Evolutionary conservation across 148 eudicot genomes (phyloP), one percentile per base, ranked within the genome.

Genomic region (Vaccinium myrtillus): DNA sequence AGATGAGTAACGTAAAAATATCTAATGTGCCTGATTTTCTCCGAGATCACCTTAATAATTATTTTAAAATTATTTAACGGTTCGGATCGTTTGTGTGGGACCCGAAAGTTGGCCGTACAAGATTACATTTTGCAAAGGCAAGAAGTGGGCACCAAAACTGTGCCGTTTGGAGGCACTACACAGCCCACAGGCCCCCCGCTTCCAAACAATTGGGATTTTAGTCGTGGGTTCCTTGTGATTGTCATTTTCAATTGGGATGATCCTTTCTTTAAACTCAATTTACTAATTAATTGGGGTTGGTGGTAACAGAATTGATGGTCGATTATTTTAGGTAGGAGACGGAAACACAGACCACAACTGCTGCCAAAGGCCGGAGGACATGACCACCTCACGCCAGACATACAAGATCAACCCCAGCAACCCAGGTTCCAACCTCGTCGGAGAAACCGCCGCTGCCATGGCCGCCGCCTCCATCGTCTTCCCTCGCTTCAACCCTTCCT

Each of bases 351-450:
- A 97, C 87, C 99, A 97, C 86, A 94, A 90, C 87, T 97, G 99
- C 70, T 97, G 99, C 98, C 99, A 97, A 82, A 94, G 99, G 80
- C 98, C 99, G 2, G 97, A 97, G 88, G 99, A 97, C 63, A 97
- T 97, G 99, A 95, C 96, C 12, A 97, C 99, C 1, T 91, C 94
- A 48, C 88, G 98, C 12, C 87, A 89, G 10, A 98, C 99, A 30
- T 97, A 97, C 88, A 90, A 81, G 81, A 91, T 95, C 32, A 96
- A 95, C 89, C 94, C 95, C 0, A 93, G 89, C 75, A 84, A 90
- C 74, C 98, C 98, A 19, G 98, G 98, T 3, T 95, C 98, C 19
- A 98, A 95, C 88, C 98, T 95, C 25, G 98, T 98, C 67, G 98
- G 98, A 5, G 98, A 95, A 87, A 94, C 98, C 2, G 98, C 98